A percentile compares a stretch with the other conserved stretches of the same genome.
These are phyloP conservation scores for Globisporangium yorkense DNA, from an alignment of 352 stramenopile genomes.

Conservation along the genomic window DNA sequence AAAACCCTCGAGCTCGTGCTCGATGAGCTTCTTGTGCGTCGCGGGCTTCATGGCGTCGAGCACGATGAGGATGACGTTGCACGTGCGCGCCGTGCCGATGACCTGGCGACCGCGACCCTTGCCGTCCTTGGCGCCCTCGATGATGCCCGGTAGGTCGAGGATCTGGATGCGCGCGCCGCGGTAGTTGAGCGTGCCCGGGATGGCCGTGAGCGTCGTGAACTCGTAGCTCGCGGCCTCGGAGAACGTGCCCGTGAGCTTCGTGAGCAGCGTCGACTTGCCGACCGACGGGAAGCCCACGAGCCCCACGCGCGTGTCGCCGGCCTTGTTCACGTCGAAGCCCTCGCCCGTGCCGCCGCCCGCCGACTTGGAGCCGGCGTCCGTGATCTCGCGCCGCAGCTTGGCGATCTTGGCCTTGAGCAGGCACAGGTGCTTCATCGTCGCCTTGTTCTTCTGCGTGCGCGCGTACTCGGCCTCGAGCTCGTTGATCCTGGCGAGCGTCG, in stretches of 20 bases:
- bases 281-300: conserved; percentile 99
- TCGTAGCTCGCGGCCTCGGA: conserved; percentile 96
- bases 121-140: conserved; percentile 97
- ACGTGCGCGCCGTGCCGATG: conserved; percentile 95
- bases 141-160: conserved; percentile 94
- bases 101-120: conserved; percentile 96
- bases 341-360: conserved; percentile 66
- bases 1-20: conserved; percentile 98
- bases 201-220: conserved; percentile 99
- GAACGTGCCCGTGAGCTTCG: conserved; percentile 95
- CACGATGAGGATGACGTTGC: conserved; percentile 98
- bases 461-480: conserved; percentile 91
- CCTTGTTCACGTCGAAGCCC: conserved; percentile 91
- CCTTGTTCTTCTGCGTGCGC: conserved; percentile 99
- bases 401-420: conserved; percentile 98
- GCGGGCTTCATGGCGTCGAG: conserved; percentile 96
- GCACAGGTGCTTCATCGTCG: conserved; percentile 98
- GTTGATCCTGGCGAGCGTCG: conserved; percentile 70
- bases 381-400: conserved; percentile 93
- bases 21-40: conserved; percentile 98
- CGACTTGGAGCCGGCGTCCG: conserved; percentile 69
- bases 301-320: conserved; percentile 95
- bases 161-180: conserved; percentile 85
- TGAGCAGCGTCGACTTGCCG: conserved; percentile 97
- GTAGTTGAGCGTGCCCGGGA: conserved; percentile 98